A percentile compares a stretch with the other conserved stretches of the same genome.
Conservation (phyloP, 257 asterid genomes). For the Nicotiana tabacum region DNA sequence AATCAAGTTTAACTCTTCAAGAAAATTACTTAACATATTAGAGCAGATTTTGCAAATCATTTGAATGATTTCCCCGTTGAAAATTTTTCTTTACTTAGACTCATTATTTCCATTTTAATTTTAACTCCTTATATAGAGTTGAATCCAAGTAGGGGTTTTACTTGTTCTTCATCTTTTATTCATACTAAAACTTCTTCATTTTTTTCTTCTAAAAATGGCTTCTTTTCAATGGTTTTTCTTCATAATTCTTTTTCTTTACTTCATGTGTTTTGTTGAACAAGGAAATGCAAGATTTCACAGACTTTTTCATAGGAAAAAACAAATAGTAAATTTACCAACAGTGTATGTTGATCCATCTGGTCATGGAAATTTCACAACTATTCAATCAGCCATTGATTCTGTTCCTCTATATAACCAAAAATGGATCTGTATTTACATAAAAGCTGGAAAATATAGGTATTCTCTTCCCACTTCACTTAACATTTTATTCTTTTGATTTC, state of each 20-base stretch:
- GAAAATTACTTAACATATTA: background rate
- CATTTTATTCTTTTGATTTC: background rate
- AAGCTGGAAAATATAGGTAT: conserved; percentile 10
- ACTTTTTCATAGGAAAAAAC: background rate
- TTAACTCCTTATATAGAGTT: background rate
- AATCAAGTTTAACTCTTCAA: background rate
- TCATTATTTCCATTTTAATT: background rate
- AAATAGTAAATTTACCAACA: conserved; percentile 3
- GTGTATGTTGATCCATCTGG: conserved; percentile 6
- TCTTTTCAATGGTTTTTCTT: background rate
- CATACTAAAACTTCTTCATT: background rate
- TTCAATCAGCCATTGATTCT: conserved; percentile 19
- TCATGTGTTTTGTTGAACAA: background rate
- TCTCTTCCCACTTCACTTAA: background rate
- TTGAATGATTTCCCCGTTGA: background rate
- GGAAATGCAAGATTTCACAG: background rate
- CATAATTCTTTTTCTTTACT: background rate
- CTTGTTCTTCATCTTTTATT: background rate
- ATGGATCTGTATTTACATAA: conserved; percentile 16
- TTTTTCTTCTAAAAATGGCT: conserved; percentile 3
- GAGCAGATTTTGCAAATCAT: background rate
- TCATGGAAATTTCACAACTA: background rate
- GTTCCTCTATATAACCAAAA: background rate
- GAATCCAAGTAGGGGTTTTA: background rate
- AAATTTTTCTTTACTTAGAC: background rate